Evolutionary conservation across 768 basidiomycete genomes (phyloP).

Genomic region (Lyophyllum decastes): DNA sequence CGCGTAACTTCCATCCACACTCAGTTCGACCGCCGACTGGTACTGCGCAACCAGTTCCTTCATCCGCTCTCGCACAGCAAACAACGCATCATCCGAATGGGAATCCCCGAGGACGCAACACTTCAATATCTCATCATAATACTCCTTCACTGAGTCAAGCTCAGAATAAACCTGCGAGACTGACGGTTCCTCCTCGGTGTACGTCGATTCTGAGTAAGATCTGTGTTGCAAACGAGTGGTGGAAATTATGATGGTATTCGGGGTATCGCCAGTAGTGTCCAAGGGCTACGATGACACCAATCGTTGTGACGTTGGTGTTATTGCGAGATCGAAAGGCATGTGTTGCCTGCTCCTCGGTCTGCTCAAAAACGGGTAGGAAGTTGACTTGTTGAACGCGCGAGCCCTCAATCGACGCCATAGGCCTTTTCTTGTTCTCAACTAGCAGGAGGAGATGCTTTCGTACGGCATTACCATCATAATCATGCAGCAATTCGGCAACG

Average conservation of each 20-base stretch:
- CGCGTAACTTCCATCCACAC: no score
- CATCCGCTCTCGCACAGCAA: neutral
- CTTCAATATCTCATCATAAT: neutral
- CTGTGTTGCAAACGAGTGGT: neutral
- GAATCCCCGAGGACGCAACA: neutral
- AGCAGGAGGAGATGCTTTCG: neutral
- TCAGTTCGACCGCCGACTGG: no score
- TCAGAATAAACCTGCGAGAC: no score
- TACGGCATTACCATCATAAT: neutral
- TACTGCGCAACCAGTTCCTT: neutral
- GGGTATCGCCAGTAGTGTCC: neutral
- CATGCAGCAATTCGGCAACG: neutral
- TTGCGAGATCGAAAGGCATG: neutral
- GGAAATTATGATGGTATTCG: neutral
- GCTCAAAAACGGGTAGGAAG: neutral
- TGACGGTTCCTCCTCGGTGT: no score
- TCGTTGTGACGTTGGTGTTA: neutral
- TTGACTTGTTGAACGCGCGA: neutral
- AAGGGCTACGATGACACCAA: slow-evolving; percentile 1
- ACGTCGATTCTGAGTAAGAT: neutral
- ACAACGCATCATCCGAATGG: neutral
- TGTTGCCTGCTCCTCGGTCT: neutral
- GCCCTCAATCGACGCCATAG: neutral
- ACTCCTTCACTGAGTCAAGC: neutral
- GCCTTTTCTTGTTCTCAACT: neutral